These are phyloP conservation scores for Cadophora luteo-olivacea DNA, from an alignment of 2,329 filamentous ascomycete genomes.

Conservation along the genomic window DNA sequence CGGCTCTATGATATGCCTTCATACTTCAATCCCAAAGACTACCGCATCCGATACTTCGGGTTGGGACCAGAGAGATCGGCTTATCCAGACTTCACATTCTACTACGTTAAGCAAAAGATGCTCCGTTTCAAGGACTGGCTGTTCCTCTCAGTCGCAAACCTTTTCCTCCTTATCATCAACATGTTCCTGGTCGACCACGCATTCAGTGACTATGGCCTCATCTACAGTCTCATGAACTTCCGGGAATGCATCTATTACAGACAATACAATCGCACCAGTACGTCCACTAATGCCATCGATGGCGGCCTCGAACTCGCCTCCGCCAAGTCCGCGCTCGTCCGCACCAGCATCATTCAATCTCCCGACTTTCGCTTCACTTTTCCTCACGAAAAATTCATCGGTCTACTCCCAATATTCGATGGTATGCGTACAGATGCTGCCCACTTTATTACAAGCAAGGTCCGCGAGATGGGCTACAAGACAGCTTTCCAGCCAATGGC, in stretches of 20 bases:
- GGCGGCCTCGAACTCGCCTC: constrained; percentile 57
- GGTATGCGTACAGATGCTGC: constrained; percentile 10
- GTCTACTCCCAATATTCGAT: background rate
- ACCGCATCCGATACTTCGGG: background rate
- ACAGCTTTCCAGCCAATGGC: background rate
- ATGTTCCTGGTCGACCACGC: background rate
- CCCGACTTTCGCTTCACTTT: constrained; percentile 16
- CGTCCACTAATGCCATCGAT: constrained; percentile 47
- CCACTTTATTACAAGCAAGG: constrained; percentile 5
- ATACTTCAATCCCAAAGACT: background rate
- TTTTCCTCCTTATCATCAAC: background rate
- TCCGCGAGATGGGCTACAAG: background rate
- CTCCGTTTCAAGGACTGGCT: background rate
- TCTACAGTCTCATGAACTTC: constrained; percentile 10
- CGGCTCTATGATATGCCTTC: background rate
- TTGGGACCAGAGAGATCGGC: background rate
- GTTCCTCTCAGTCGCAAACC: background rate
- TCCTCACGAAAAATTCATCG: constrained; percentile 2
- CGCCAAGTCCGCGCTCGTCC: constrained; percentile 52
- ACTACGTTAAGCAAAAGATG: background rate
- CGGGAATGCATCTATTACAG: background rate
- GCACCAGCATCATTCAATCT: constrained; percentile 16
- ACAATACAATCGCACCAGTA: background rate
- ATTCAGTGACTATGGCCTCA: background rate
- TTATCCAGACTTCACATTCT: background rate